These are phyloP conservation scores for Glycine latifolia DNA, from an alignment of 306 rosid species.

Conservation along the genomic window DNA sequence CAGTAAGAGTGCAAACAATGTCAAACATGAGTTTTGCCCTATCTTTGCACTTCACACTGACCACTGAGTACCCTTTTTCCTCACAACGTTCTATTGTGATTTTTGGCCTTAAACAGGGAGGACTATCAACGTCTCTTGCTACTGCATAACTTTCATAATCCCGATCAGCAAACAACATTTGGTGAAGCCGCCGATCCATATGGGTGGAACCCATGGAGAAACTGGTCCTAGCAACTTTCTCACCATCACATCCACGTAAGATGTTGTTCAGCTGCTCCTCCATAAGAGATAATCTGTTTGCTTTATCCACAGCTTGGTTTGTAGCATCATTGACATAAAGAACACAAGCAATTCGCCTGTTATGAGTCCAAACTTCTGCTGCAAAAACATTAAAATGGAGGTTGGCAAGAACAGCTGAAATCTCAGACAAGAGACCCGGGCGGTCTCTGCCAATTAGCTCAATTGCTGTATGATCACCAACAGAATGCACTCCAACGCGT, in stretches of 20 bases:
- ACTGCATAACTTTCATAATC: conserved; percentile 74
- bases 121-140: conserved; percentile 53
- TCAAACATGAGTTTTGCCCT: conserved; percentile 87
- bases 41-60: conserved; percentile 77
- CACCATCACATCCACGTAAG: conserved; percentile 67
- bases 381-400: conserved; percentile 70
- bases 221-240: conserved; percentile 69
- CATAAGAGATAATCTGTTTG: conserved; percentile 62
- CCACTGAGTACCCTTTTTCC: conserved; percentile 78
- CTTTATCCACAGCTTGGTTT: conserved; percentile 53
- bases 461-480: conserved; percentile 70
- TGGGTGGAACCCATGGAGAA: conserved; percentile 79
- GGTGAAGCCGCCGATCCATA: conserved; percentile 81
- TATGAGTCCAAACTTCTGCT: conserved; percentile 91
- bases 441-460: conserved; percentile 86
- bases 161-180: conserved; percentile 79
- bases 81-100: conserved; percentile 75
- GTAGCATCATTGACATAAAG: conserved; percentile 69
- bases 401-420: conserved; percentile 80
- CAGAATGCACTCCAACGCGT: conserved; percentile 71
- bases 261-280: conserved; percentile 87
- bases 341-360: conserved; percentile 73
- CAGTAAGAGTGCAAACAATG: conserved; percentile 89
- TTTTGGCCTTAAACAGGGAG: conserved; percentile 66
- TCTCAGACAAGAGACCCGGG: conserved; percentile 83